Conservation (phyloP, 768 basidiomycete genomes). For the Favolaschia claudopus region DNA sequence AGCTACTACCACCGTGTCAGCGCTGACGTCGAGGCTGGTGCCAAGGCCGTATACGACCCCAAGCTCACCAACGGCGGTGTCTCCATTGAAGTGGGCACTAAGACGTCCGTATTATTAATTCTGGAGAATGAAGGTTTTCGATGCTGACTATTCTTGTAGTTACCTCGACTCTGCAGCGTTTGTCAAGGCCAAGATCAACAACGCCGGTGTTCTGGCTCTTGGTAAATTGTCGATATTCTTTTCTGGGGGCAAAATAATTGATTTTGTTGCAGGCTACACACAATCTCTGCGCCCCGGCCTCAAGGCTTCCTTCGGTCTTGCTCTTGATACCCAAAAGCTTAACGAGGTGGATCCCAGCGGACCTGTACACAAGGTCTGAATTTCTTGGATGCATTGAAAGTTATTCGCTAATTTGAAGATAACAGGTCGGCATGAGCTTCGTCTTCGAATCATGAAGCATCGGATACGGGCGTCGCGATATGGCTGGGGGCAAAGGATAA, state of each 20-base stretch:
- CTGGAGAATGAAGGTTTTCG: not conserved
- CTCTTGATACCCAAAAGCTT: slow-evolving; percentile 92
- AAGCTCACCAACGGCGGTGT: slow-evolving; percentile 89
- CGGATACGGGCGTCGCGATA: slow-evolving; percentile 27
- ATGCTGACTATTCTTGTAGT: slow-evolving; percentile 40
- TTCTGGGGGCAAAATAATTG: slow-evolving; percentile 2
- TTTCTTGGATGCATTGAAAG: not conserved
- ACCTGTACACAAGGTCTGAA: slow-evolving; percentile 76
- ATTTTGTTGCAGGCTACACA: slow-evolving; percentile 71
- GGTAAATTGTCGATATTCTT: slow-evolving; percentile 49
- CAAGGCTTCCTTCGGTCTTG: slow-evolving; percentile 91
- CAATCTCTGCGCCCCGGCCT: slow-evolving; percentile 94
- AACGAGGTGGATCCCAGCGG: slow-evolving; percentile 73
- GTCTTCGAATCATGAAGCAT: slow-evolving; percentile 76
- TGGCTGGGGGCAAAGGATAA: slow-evolving; percentile 5
- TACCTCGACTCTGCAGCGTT: slow-evolving; percentile 90
- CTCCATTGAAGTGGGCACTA: slow-evolving; percentile 92
- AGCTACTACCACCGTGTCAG: slow-evolving; percentile 98
- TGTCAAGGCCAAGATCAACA: slow-evolving; percentile 99
- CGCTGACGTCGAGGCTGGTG: slow-evolving; percentile 91
- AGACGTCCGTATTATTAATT: slow-evolving; percentile 68
- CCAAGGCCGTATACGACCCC: slow-evolving; percentile 95
- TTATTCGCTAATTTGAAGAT: not conserved
- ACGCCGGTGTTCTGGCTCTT: slow-evolving; percentile 87
- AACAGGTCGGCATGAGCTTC: slow-evolving; percentile 78